Conservation (phyloP, 1,139 yeast species). For the Blastobotrys buckinghamii region DNA sequence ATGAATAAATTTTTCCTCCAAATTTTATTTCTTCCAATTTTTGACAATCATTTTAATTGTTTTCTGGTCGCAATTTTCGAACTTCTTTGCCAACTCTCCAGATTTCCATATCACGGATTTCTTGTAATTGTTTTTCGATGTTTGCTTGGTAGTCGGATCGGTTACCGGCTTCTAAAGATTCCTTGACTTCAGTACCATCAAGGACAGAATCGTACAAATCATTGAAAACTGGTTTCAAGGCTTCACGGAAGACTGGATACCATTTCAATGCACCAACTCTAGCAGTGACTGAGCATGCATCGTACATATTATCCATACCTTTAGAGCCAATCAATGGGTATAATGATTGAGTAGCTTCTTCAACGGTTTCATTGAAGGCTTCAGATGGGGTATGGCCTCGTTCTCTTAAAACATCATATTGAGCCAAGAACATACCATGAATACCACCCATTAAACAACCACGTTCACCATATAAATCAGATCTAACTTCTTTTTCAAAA, state of each 20-base stretch:
- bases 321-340: constrained; percentile 98
- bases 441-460: constrained; percentile 99
- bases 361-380: constrained; percentile 99
- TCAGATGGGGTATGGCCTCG: constrained; percentile 99
- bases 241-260: constrained; percentile 98
- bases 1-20: not conserved
- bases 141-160: constrained; percentile 96
- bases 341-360: constrained; percentile 98
- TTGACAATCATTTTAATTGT: constrained; percentile 51
- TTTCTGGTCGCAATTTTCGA: constrained; percentile 98
- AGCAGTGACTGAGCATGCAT: constrained; percentile 99
- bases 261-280: constrained; percentile 99
- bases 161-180: constrained; percentile 97
- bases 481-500: constrained; percentile 97
- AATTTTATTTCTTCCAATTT: not conserved
- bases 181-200: constrained; percentile 95
- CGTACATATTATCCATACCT: constrained; percentile 99
- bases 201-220: constrained; percentile 92
- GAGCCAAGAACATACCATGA: constrained; percentile 99
- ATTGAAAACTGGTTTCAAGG: constrained; percentile 96
- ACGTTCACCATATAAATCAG: constrained; percentile 99
- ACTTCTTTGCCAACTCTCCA: constrained; percentile 99
- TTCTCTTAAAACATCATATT: constrained; percentile 98
- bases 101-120: constrained; percentile 96
- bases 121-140: constrained; percentile 87